Percentiles rank a stretch among this genome's conserved stretches.
Evolutionary conservation across 352 stramenopile genomes (phyloP).

Genomic region (Phytophthora sojae): DNA sequence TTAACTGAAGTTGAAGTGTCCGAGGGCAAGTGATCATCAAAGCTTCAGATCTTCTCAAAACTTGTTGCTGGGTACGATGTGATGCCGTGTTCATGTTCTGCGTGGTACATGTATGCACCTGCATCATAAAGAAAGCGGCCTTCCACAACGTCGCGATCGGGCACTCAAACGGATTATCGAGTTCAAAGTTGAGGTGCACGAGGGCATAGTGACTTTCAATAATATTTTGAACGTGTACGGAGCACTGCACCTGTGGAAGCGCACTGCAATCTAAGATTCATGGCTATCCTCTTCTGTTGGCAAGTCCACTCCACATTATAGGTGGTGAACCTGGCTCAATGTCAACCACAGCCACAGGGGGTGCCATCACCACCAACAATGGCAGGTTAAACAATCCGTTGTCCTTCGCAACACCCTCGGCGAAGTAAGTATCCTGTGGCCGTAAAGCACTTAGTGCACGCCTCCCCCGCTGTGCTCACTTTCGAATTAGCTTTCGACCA

Average conservation of each 20-base stretch:
- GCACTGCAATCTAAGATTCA: no score
- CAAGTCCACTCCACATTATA: no score
- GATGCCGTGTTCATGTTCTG: neutral
- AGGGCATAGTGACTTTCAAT: no score
- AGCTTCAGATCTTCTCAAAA: neutral
- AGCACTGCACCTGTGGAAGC: no score
- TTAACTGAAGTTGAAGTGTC: neutral
- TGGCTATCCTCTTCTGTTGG: no score
- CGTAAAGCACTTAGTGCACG: neutral
- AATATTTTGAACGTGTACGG: no score
- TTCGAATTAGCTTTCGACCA: conserved; percentile 11
- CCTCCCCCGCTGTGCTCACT: conserved; percentile 3
- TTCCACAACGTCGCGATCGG: neutral
- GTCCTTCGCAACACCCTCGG: no score
- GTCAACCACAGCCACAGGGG: no score
- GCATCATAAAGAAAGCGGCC: neutral
- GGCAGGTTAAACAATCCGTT: neutral
- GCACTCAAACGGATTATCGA: neutral
- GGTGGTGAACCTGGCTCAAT: no score
- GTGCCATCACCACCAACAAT: neutral
- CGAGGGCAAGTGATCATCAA: neutral
- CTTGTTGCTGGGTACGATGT: neutral
- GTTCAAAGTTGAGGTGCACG: no score
- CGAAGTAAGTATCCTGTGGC: no score
- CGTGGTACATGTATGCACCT: neutral